A percentile compares a stretch with the other conserved stretches of the same genome.
Conservation (phyloP, 108 stramenopile genomes). For the Pseudonitzschia multistriata region DNA sequence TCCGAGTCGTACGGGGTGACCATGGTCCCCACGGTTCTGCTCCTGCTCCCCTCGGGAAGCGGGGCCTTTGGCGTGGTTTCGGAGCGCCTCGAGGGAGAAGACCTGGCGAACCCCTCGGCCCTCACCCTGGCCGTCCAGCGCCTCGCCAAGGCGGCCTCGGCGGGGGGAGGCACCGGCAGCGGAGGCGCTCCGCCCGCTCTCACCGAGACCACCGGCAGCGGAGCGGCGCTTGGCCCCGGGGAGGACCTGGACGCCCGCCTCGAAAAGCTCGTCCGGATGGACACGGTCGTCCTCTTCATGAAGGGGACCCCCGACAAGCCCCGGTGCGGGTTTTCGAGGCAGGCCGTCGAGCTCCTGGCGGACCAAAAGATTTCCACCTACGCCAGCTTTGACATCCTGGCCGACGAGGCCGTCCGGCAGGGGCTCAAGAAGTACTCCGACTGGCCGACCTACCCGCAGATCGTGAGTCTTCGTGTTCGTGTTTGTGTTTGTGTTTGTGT, state of each 20-base stretch:
- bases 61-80: constrained; percentile 14
- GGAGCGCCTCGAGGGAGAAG: constrained; percentile 87
- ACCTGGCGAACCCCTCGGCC: constrained; percentile 56
- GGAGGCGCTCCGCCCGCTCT: background rate
- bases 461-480: constrained; percentile 25
- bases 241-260: constrained; percentile 55
- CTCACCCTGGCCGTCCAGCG: constrained; percentile 61
- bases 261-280: constrained; percentile 49
- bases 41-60: constrained; percentile 29
- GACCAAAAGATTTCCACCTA: constrained; percentile 61
- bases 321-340: constrained; percentile 92
- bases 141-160: constrained; percentile 28
- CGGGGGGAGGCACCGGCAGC: background rate
- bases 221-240: constrained; percentile 19
- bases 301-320: constrained; percentile 88
- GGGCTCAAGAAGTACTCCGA: constrained; percentile 83
- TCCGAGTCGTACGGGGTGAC: constrained; percentile 58
- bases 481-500: background rate
- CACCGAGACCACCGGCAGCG: background rate
- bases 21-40: constrained; percentile 87
- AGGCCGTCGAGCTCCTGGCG: constrained; percentile 77
- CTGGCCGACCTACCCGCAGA: constrained; percentile 97
- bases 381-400: constrained; percentile 85
- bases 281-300: constrained; percentile 92
- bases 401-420: constrained; percentile 86